Evolutionary conservation across 306 rosid species (phyloP).

Genomic region (Prunus persica): Prunus_persica_NCBIv2 NC_034015.1:17484001-17484500

Average conservation of each 20-base stretch:
- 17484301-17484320: not conserved
- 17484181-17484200: conserved; percentile 7
- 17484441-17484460: too few relatives aligned
- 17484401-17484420: too few relatives aligned
- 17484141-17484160: not conserved
- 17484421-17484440: too few relatives aligned
- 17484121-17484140: not conserved
- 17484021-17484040: conserved; percentile 1
- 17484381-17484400: not conserved
- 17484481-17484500: too few relatives aligned
- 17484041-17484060: not conserved
- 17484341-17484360: not conserved
- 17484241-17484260: not conserved
- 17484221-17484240: not conserved
- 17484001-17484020: not conserved
- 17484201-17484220: not conserved
- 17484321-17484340: not conserved
- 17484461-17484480: too few relatives aligned
- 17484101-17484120: not conserved
- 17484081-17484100: not conserved
- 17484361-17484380: not conserved
- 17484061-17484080: not conserved
- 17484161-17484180: not conserved
- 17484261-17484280: not conserved
- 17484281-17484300: not conserved